Base-by-base conservation (phyloP, 78 protist genomes). In the Pelomyxa schiedti region DNA sequence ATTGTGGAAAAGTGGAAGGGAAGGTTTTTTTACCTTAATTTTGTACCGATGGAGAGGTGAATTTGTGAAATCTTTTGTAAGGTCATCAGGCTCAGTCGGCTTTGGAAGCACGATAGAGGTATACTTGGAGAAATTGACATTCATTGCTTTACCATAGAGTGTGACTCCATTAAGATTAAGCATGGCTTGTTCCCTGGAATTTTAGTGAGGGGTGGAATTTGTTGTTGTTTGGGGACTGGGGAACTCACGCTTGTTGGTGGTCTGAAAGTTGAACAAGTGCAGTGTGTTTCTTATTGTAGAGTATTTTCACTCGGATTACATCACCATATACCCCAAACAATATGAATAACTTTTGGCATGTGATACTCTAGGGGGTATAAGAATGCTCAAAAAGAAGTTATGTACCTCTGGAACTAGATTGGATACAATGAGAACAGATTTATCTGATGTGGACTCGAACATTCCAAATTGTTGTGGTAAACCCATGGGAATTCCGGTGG, bases 241-340 rank as follows among this genome's bases (percentile, higher is more conserved):
- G 68, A 1, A 65, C 42, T 16, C 69, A 47, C 82, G 94, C 90
- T 66, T 86, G 89, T 39, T 75, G 70, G 39, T 78, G 39, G 3
- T 69, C 26, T 28, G 47, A 29, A 74, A 84, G 52, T 77, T 90
- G 91, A 39, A 90, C 74, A 28, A 90, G 70, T 0, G 94, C 94
- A 4, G 91, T 74, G 76, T 86, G 89, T 38, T 75, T 74, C 74
- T 75, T 75, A 71, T 79, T 86, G 74, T 41, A 90, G 68, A 86
- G 74, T 36, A 90, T 90, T 66, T 90, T 90, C 16, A 90, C 87
- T 4, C 90, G 70, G 43, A 77, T 24, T 32, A 88, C 90, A 39
- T 90, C 91, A 38, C 91, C 90, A 58, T 81, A 90, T n/a, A 83
- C 74, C 42, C 91, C 88, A 58, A 86, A 83, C 1, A 90, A 70